Base-by-base conservation (phyloP, 2,329 filamentous ascomycete species). In the Chrysoporthe deuterocubensis region DNA sequence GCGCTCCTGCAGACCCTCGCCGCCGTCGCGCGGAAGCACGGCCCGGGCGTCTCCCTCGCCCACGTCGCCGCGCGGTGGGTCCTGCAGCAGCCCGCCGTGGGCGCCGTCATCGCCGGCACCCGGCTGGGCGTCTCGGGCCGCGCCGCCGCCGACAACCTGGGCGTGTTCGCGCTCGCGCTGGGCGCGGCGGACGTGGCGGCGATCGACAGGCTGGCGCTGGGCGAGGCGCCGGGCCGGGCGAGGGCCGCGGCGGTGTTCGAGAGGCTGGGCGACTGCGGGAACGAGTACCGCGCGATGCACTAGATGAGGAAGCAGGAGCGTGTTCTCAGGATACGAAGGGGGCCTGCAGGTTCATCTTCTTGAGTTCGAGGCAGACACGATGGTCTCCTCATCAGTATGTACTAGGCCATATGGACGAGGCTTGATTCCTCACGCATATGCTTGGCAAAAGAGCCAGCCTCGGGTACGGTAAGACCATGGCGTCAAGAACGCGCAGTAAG, bases 51-150 rank as follows among this genome's bases (percentile, higher is more conserved):
- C n/a, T 73, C 68, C 13, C 65, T 76, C 40, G 69, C 77, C 8
- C 77, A 76, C 54, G 71, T 78, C 16, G 76, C 77, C 6, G 73
- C 74, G 26, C 73, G 77, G 32, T 79, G 77, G 77, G 74, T 78
- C 1, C 69, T 78, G 56, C 74, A 78, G 64, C 75, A 77, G 50
- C 72, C 72, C 0, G 65, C 71, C n/a, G 77, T 78, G 3, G 76
- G 77, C 21, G 76, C 76, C 16, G 76, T 78, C 14, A 76, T 78
- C 43, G 76, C 78, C 13, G 76, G 77, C 8, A 76, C 76, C 6
- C 67, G 76, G 9, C 71, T 77, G 2, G 76, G 77, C 1, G 71
- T 78, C 13, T 72, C 74, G 6, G 70, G 70, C 9, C 75, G 74
- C 34, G 71, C 70, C 34, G 26, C 50, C 72, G 3, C 26, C 26